Conservation (phyloP, 2,329 filamentous ascomycete species). For the Cytospora leucostoma region DNA sequence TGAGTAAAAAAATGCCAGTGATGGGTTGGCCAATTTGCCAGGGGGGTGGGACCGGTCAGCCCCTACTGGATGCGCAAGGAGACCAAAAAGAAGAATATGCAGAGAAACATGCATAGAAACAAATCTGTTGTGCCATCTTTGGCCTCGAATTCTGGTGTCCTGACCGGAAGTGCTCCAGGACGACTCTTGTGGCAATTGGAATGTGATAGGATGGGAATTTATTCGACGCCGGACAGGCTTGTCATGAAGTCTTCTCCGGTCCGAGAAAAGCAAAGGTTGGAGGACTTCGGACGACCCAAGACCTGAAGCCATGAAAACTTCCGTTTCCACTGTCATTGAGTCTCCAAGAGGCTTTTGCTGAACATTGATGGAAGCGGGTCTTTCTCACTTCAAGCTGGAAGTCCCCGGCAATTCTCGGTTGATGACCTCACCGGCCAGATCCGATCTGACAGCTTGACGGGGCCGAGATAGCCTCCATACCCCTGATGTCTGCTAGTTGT, state of each 20-base stretch:
- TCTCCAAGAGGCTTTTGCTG: background rate
- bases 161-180: background rate
- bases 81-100: constrained; percentile 4
- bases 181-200: background rate
- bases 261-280: constrained; percentile 3
- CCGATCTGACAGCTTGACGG: background rate
- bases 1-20: constrained; percentile 11
- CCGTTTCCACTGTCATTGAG: too few species aligned
- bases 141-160: background rate
- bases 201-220: background rate
- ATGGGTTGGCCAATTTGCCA: constrained; percentile 15
- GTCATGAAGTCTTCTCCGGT: constrained; percentile 14
- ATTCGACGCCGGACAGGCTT: constrained; percentile 10
- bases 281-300: background rate
- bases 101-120: constrained; percentile 7
- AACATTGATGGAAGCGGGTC: constrained; percentile 7
- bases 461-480: constrained; percentile 12
- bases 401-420: background rate
- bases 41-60: constrained; percentile 1
- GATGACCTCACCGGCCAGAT: constrained; percentile 3
- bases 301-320: background rate
- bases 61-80: constrained; percentile 8
- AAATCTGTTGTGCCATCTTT: constrained; percentile 6
- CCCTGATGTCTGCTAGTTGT: background rate
- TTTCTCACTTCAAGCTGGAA: background rate